phyloP scores from a whole-genome alignment of 371 early-diverging fungal genomes.

The Mucor plumbeus region DNA sequence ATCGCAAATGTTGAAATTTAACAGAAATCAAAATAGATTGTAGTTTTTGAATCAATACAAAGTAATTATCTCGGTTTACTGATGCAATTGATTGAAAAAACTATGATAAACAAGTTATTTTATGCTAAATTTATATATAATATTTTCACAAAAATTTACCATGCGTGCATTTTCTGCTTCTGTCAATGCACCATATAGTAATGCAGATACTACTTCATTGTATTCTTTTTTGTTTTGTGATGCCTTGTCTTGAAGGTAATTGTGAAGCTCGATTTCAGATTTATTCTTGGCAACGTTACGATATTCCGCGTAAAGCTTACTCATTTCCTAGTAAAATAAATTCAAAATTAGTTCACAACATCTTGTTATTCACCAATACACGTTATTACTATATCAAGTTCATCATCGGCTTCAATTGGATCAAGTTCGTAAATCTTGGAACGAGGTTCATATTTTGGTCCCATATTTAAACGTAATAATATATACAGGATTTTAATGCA shows the following conservation, averaged over 20 bases:
- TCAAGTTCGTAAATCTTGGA: slow-evolving; percentile 42
- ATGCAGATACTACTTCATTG: slow-evolving; percentile 63
- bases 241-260: slow-evolving; percentile 66
- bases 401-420: slow-evolving; percentile 42
- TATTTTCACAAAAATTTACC: too few relatives aligned
- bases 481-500: neutral
- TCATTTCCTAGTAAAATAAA: slow-evolving; percentile 53
- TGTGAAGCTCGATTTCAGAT: slow-evolving; percentile 70
- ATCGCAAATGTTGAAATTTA: slow-evolving; percentile 55
- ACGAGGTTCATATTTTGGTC: slow-evolving; percentile 7
- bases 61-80: slow-evolving; percentile 71
- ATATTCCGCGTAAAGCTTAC: slow-evolving; percentile 47
- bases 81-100: slow-evolving; percentile 64
- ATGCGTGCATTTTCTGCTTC: slow-evolving; percentile 45
- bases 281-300: slow-evolving; percentile 50
- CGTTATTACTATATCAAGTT: slow-evolving; percentile 35
- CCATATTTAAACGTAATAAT: neutral
- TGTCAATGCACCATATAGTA: slow-evolving; percentile 69
- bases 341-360: too few relatives aligned
- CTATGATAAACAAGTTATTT: slow-evolving; percentile 20
- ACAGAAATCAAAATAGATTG: slow-evolving; percentile 48
- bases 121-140: too few relatives aligned
- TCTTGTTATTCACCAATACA: neutral
- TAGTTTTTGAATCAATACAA: slow-evolving; percentile 54
- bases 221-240: slow-evolving; percentile 65